Evolutionary conservation across 192 early-diverging fungal species (phyloP).

Genomic region (Backusella luteola): DNA sequence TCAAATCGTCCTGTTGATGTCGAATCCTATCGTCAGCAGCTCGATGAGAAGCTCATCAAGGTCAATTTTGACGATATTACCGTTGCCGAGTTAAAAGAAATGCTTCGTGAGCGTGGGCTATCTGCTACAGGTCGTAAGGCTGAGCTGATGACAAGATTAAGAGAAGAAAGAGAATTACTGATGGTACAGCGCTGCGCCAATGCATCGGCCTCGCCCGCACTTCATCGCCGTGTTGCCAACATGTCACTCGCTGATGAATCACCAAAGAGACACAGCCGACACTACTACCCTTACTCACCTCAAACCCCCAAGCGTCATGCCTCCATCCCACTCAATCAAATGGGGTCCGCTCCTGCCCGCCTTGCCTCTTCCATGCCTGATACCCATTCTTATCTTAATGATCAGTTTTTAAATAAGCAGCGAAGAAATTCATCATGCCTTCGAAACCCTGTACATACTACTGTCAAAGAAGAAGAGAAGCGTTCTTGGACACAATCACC

Average conservation of each 20-base stretch:
- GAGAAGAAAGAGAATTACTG: neutral
- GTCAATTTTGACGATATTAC: slow-evolving; percentile 34
- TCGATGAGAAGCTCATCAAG: slow-evolving; percentile 15
- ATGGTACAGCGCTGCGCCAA: neutral
- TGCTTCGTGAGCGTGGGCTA: slow-evolving; percentile 11
- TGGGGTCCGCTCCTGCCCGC: neutral
- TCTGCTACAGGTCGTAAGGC: slow-evolving; percentile 22
- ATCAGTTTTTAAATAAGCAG: neutral
- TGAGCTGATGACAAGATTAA: slow-evolving; percentile 12
- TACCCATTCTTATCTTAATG: slow-evolving; percentile 1
- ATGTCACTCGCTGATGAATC: neutral
- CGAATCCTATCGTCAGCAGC: neutral
- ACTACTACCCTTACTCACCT: slow-evolving; percentile 1
- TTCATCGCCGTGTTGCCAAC: neutral
- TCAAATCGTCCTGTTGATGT: neutral
- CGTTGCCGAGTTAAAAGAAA: slow-evolving; percentile 26
- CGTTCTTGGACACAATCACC: too few species aligned
- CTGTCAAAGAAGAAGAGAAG: neutral
- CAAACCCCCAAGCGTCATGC: neutral
- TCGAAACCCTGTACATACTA: neutral
- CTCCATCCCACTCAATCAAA: neutral
- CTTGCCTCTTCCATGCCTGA: slow-evolving; percentile 3
- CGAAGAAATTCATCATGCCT: neutral
- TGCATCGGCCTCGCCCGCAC: neutral
- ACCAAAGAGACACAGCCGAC: neutral